These are phyloP conservation scores for Pseudozyma thailandica DNA, from an alignment of 1,284 basidiomycete genomes.

Conservation along the genomic window DNA sequence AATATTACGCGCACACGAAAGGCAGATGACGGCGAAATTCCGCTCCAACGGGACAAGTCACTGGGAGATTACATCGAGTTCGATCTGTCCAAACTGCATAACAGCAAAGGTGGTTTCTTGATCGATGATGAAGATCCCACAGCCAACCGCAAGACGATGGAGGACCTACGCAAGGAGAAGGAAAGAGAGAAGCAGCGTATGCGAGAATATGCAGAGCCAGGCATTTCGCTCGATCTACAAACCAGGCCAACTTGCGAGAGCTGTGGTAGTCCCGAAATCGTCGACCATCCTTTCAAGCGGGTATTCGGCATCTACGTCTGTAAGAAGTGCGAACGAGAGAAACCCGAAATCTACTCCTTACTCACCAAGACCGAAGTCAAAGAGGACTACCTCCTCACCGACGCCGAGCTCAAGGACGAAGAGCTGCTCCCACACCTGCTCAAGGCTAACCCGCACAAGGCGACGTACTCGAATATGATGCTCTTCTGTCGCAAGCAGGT, in stretches of 20 bases:
- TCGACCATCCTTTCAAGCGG: slow-evolving; percentile 56
- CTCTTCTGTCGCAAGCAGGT: slow-evolving; percentile 93
- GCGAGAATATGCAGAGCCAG: slow-evolving; percentile 57
- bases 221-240: slow-evolving; percentile 58
- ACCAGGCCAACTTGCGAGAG: slow-evolving; percentile 52
- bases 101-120: slow-evolving; percentile 66
- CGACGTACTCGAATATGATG: slow-evolving; percentile 99
- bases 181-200: slow-evolving; percentile 62
- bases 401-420: slow-evolving; percentile 93
- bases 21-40: slow-evolving; percentile 38
- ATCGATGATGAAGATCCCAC: slow-evolving; percentile 55
- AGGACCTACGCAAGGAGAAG: slow-evolving; percentile 61
- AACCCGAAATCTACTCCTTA: slow-evolving; percentile 84
- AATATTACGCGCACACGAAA: slow-evolving; percentile 34
- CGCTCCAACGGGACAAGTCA: slow-evolving; percentile 57
- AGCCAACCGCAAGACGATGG: slow-evolving; percentile 45
- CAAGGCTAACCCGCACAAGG: slow-evolving; percentile 95
- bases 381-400: slow-evolving; percentile 79
- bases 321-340: slow-evolving; percentile 82
- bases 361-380: slow-evolving; percentile 99
- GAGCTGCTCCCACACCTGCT: slow-evolving; percentile 92
- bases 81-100: slow-evolving; percentile 64
- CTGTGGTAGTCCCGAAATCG: slow-evolving; percentile 58
- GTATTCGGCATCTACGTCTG: slow-evolving; percentile 78
- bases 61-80: slow-evolving; percentile 68